Base-by-base conservation (phyloP, 352 stramenopile genomes). In the Detonula confervacea region DNA sequence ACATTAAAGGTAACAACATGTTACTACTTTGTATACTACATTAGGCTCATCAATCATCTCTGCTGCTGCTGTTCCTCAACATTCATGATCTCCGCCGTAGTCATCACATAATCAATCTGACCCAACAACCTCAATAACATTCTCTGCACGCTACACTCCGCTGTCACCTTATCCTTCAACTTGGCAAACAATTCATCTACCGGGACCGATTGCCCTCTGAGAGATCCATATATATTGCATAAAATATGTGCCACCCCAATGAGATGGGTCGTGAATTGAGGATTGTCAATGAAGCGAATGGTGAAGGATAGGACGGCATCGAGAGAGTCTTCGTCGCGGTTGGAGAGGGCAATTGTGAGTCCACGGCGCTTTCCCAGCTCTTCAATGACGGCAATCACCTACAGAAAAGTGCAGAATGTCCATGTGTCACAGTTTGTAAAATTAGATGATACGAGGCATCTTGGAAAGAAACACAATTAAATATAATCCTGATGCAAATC, bases 131-230 rank as follows among this genome's bases (percentile, higher is more conserved):
- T 46, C 11, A 90, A 57, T 42, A 93, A 65, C 46, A 71, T 84
- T 44, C 71, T 80, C 44, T 91, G 78, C 12, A 78, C 72, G 24
- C 29, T 51, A 52, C 77, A 88, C 77, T 93, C 88, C 16, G 69
- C 70, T 39, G 35, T 42, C 42, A 93, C 83, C 59, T 91, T 84
- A 27, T 65, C 77, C 44, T 76, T 79, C 42, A 94, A 80, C 81
- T 98, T 98, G 24, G 95, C 89, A 84, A 98, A 98, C 29, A 98
- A 89, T 68, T 97, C 93, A 87, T 98, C 96, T 11, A 98, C 86
- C 66, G 95, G 92, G 52, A 92, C 96, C 11, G 83, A 92, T 52
- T 93, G 84, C 54, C 96, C 97, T 16, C 97, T 83, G 65, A 97
- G 96, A n/a, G 89, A 88, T 30, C 91, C 93, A 89, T 98, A 98